Base-by-base conservation (phyloP, 2,329 filamentous ascomycete genomes). In the Ophiognomonia clavigignenti-juglandacearum region DNA sequence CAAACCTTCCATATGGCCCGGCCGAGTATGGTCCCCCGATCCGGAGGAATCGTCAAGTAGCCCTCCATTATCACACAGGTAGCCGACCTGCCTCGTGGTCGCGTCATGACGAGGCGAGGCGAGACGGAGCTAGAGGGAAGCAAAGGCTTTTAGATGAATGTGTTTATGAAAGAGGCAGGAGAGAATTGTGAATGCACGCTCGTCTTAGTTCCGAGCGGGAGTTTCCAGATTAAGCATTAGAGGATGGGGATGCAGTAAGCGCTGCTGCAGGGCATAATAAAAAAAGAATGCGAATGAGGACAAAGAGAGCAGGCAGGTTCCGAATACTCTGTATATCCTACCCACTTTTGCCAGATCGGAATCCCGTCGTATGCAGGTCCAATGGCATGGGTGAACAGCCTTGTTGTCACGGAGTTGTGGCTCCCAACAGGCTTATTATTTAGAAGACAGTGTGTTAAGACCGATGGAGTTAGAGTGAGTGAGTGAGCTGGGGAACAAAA, bases 1-100 rank as follows among this genome's bases (percentile, higher is more conserved):
- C 57, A 26, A 58, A 76, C 74, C 73, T 78, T 78, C 74, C 75
- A 78, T 29, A 72, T 49, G 16, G 74, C 69, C 45, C 71, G 66
- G 39, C 74, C 74, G 45, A 78, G 69, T 40, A 78, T 73, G 37
- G 70, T 70, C 31, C 71, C 70, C 57, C 74, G 65, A 55, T 78
- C 75, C 3, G 75, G 75, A 43, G 75, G 75, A 24, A 73, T 64
- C 45, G 70, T 61, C 57, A 78, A 62, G 54, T 65, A 61, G 18
- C 74, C 75, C 57, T 78, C 75, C 73, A 78, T 77, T 23, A 43
- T 48, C 38, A 39, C 24, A 35, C 43, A 32, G 19, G 43, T 39
- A 27, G 31, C 39, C 27, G 43, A 45, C 43, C 43, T 45, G 35
- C 43, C 42, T 38, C 42, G 43, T 45, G 43, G 35, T 9, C 26